Percentiles rank a stretch among this genome's conserved stretches.
phyloP scores from a whole-genome alignment of 306 rosid species.

The Ziziphus jujuba region DNA sequence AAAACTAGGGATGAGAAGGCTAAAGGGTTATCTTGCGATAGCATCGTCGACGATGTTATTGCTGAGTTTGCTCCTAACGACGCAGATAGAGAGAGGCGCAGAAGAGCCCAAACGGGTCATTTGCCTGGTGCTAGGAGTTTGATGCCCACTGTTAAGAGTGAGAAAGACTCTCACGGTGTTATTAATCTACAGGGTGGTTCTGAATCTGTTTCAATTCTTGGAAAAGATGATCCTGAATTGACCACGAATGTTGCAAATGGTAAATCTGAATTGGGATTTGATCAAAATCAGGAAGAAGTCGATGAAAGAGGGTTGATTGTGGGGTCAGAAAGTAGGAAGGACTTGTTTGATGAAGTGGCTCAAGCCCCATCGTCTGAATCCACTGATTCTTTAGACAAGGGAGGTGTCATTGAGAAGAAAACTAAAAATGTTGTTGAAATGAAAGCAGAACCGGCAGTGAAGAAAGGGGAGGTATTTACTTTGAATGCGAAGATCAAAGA shows the following conservation, averaged over 20 bases:
- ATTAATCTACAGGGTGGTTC: slow-evolving; percentile 22
- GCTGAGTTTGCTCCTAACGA: slow-evolving; percentile 91
- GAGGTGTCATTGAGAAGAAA: slow-evolving; percentile 37
- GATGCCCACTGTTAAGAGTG: slow-evolving; percentile 22
- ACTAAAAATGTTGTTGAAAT: slow-evolving; percentile 30
- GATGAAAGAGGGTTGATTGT: slow-evolving; percentile 15
- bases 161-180: slow-evolving; percentile 16
- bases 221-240: slow-evolving; percentile 10
- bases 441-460: slow-evolving; percentile 32
- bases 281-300: slow-evolving; percentile 18
- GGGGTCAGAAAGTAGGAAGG: slow-evolving; percentile 25
- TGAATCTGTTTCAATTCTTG: slow-evolving; percentile 10
- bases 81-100: slow-evolving; percentile 59
- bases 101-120: slow-evolving; percentile 38
- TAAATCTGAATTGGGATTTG: slow-evolving; percentile 31
- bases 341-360: slow-evolving; percentile 23
- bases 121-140: slow-evolving; percentile 20
- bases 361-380: slow-evolving; percentile 17
- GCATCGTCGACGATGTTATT: slow-evolving; percentile 81
- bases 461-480: slow-evolving; percentile 48
- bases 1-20: slow-evolving; percentile 61
- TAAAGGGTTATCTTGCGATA: slow-evolving; percentile 43
- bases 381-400: slow-evolving; percentile 22
- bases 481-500: slow-evolving; percentile 78
- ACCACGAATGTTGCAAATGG: slow-evolving; percentile 1